phyloP scores from a whole-genome alignment of 2,329 filamentous ascomycete genomes.

The Blastomyces parvus region DNA sequence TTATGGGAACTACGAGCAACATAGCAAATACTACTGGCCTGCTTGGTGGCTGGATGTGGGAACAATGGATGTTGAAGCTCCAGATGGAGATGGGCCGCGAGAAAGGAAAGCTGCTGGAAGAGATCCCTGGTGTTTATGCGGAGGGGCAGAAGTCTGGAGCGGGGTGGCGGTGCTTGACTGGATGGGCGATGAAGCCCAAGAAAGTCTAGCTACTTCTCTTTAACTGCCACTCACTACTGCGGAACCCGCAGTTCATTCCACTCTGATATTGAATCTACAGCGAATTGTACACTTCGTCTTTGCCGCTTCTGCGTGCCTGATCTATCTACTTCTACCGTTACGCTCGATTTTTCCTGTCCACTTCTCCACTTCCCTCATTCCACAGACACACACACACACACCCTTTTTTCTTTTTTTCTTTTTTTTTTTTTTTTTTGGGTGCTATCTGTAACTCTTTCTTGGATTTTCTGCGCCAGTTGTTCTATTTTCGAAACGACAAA shows the following conservation, averaged over 20 bases:
- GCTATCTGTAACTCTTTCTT: background rate
- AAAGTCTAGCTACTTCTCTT: background rate
- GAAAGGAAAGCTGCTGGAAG: slow-evolving; percentile 43
- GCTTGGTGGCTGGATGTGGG: slow-evolving; percentile 84
- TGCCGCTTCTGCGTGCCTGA: background rate
- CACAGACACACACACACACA: too few species aligned
- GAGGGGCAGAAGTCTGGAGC: slow-evolving; percentile 50
- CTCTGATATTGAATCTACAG: background rate
- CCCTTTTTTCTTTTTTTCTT: background rate
- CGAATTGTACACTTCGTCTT: background rate
- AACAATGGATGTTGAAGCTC: slow-evolving; percentile 86
- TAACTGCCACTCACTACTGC: background rate
- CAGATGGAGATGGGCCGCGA: slow-evolving; percentile 75
- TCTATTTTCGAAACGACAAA: background rate
- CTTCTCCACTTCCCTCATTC: background rate
- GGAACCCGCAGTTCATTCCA: background rate
- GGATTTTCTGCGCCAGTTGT: background rate
- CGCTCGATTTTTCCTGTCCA: background rate
- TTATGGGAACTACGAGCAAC: slow-evolving; percentile 59
- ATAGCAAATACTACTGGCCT: slow-evolving; percentile 69
- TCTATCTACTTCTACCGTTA: background rate
- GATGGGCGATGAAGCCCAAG: slow-evolving; percentile 48
- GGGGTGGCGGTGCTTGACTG: slow-evolving; percentile 52
- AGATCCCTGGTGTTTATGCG: slow-evolving; percentile 49
- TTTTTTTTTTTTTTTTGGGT: background rate